These are phyloP conservation scores for Lipomyces starkeyi DNA, from an alignment of 805 yeast genomes.

Conservation along the genomic window DNA sequence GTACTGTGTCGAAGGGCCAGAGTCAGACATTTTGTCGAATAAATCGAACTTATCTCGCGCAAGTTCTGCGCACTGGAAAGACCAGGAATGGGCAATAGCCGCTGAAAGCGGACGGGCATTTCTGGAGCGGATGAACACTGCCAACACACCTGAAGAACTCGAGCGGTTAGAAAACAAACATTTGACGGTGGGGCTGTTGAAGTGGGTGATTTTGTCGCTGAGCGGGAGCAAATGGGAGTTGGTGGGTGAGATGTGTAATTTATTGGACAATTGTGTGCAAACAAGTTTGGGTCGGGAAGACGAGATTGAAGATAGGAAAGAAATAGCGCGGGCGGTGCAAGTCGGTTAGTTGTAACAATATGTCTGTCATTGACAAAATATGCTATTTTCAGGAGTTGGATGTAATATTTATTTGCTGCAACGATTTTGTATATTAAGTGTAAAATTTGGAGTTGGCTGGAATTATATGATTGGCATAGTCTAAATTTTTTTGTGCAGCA, in stretches of 20 bases:
- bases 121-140: conserved; percentile 56
- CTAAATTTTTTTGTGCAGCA: background rate
- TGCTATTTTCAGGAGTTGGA: background rate
- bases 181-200: conserved; percentile 61
- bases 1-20: conserved; percentile 45
- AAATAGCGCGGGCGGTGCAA: background rate
- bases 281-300: conserved; percentile 33
- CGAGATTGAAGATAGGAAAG: background rate
- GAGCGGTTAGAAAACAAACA: conserved; percentile 51
- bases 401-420: background rate
- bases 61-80: conserved; percentile 15
- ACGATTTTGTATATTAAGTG: background rate
- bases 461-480: too few species aligned
- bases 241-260: conserved; percentile 30
- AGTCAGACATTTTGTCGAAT: conserved; percentile 37
- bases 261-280: conserved; percentile 36
- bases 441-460: background rate
- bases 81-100: conserved; percentile 35
- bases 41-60: background rate
- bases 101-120: conserved; percentile 46
- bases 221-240: conserved; percentile 43
- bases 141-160: conserved; percentile 40
- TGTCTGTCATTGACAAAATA: background rate
- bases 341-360: background rate
- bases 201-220: conserved; percentile 42